Conservation (phyloP, 306 rosid genomes). For the Gillenia trifoliata region DNA sequence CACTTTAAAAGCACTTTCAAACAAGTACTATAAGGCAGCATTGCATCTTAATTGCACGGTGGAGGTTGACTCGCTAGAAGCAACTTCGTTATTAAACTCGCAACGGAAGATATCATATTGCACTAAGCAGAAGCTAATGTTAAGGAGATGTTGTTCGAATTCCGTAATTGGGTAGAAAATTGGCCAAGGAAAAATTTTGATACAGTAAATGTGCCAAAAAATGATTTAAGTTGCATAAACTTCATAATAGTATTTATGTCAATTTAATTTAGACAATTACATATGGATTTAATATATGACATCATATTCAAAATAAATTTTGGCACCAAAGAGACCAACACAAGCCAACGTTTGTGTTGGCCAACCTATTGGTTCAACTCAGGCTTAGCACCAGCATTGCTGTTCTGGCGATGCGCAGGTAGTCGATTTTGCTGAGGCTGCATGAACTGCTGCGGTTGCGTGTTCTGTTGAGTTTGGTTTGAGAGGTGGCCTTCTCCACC, state of each 20-base stretch:
- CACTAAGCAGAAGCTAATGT: too few relatives aligned
- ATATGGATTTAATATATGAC: conserved; percentile 8
- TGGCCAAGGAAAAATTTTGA: too few relatives aligned
- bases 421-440: conserved; percentile 23
- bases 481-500: conserved; percentile 56
- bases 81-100: too few relatives aligned
- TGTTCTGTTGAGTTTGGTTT: conserved; percentile 29
- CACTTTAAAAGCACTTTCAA: too few relatives aligned
- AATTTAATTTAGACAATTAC: background rate
- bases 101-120: too few relatives aligned
- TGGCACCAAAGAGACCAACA: background rate
- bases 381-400: conserved; percentile 26
- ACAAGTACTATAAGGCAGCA: too few relatives aligned
- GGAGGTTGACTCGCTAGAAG: too few relatives aligned
- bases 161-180: too few relatives aligned
- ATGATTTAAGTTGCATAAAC: background rate
- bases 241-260: background rate
- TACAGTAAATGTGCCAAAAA: conserved; percentile 7
- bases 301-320: conserved; percentile 15
- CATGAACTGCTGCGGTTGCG: conserved; percentile 25
- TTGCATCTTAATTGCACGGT: too few relatives aligned
- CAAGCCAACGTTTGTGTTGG: background rate
- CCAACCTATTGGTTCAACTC: conserved; percentile 15
- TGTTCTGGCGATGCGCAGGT: conserved; percentile 34
- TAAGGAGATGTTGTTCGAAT: too few relatives aligned